Conservation (phyloP, 2,329 filamentous ascomycete species). For the Pestalotiopsis sp. region DNA sequence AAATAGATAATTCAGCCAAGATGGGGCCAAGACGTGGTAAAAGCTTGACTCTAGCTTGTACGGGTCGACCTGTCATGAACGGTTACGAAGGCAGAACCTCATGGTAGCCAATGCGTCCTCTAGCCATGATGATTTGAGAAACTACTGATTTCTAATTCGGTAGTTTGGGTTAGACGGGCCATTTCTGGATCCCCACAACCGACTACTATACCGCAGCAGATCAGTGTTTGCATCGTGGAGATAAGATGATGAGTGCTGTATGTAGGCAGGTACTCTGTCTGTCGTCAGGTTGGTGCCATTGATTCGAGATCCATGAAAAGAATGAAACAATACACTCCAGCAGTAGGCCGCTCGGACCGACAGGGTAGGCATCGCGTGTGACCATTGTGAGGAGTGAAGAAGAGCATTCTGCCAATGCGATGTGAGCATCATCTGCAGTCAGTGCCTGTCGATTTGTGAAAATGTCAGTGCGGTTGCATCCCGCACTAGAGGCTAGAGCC, state of each 20-base stretch:
- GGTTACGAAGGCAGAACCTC: background rate
- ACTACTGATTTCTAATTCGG: background rate
- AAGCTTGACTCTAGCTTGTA: background rate
- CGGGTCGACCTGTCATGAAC: background rate
- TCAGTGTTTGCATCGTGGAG: background rate
- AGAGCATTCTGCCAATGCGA: background rate
- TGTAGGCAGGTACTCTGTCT: background rate
- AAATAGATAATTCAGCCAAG: background rate
- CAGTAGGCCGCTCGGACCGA: background rate
- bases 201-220: background rate
- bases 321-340: background rate
- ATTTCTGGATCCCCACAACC: background rate
- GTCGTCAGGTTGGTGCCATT: background rate
- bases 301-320: background rate
- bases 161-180: background rate
- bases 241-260: too few relatives aligned
- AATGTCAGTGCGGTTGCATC: slow-evolving; percentile 10
- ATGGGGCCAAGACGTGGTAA: background rate
- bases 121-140: background rate
- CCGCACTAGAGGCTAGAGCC: slow-evolving; percentile 2
- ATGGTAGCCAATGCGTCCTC: background rate
- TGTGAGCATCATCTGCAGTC: slow-evolving; percentile 1
- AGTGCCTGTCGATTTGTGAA: background rate
- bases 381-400: background rate
- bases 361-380: background rate